A percentile compares a stretch with the other conserved stretches of the same genome.
These are phyloP conservation scores for Cryptosporidium parvum DNA, from an alignment of 169 alveolate species.

Conservation along the genomic window DNA sequence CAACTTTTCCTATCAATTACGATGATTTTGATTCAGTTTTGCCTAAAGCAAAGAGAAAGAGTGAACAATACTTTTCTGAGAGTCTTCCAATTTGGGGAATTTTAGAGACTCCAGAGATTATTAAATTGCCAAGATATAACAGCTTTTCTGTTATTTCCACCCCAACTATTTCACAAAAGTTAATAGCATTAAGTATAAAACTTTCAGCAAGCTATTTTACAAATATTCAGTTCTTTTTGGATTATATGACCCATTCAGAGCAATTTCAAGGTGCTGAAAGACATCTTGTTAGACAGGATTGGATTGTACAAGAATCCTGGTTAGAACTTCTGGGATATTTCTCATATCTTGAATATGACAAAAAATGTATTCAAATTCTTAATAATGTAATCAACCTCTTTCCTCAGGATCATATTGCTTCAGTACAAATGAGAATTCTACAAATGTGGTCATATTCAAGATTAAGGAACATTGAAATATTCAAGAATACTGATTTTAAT, in stretches of 20 bases:
- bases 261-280: conserved; percentile 69
- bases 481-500: neutral
- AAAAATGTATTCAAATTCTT: conserved; percentile 1
- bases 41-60: conserved; percentile 49
- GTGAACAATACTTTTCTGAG: conserved; percentile 56
- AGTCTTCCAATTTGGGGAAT: conserved; percentile 74
- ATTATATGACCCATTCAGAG: conserved; percentile 48
- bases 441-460: conserved; percentile 73
- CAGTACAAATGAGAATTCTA: conserved; percentile 44
- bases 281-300: conserved; percentile 63
- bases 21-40: conserved; percentile 49
- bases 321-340: conserved; percentile 58
- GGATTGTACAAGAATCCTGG: conserved; percentile 73
- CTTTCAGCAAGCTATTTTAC: conserved; percentile 62
- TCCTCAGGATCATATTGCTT: conserved; percentile 65
- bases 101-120: conserved; percentile 56
- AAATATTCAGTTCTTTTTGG: conserved; percentile 50
- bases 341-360: conserved; percentile 32
- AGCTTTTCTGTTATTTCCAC: conserved; percentile 72
- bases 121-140: conserved; percentile 65
- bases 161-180: conserved; percentile 70
- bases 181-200: conserved; percentile 64
- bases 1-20: conserved; percentile 54
- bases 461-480: conserved; percentile 24
- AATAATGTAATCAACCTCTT: conserved; percentile 28